Conservation (phyloP, 2,329 filamentous ascomycete genomes). For the Thelonectria discophora region DNA sequence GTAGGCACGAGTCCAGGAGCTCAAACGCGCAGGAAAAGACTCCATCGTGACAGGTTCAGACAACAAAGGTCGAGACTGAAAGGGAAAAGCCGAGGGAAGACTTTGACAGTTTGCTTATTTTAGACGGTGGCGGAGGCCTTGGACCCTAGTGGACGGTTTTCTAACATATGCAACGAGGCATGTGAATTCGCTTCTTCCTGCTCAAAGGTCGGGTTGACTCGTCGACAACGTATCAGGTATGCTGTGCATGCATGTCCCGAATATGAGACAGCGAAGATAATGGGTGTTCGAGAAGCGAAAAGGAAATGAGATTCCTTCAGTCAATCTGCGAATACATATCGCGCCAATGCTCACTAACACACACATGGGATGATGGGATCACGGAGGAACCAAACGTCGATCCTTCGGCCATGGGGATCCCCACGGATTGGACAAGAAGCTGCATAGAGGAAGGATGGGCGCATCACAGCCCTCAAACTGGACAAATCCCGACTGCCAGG, state of each 20-base stretch:
- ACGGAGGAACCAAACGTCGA: constrained; percentile 10
- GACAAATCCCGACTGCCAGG: neutral
- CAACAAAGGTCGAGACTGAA: neutral
- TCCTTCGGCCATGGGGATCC: constrained; percentile 12
- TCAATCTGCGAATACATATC: too few species aligned
- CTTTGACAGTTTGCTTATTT: constrained; percentile 8
- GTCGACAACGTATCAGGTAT: neutral
- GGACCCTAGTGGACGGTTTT: neutral
- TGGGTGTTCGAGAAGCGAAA: neutral
- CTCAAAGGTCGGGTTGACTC: neutral
- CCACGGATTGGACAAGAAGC: constrained; percentile 5
- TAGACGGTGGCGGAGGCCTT: constrained; percentile 7
- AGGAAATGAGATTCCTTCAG: neutral
- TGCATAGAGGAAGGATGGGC: constrained; percentile 13
- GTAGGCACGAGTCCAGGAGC: too few species aligned
- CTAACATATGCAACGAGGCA: neutral
- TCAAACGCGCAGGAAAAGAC: neutral
- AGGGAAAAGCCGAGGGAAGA: neutral
- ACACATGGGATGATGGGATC: constrained; percentile 10
- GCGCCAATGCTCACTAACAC: neutral
- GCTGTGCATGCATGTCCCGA: neutral
- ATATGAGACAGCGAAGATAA: neutral
- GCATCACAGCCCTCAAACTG: neutral
- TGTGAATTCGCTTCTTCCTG: neutral
- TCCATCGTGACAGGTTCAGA: neutral